These are phyloP conservation scores for Fusarium torulosum DNA, from an alignment of 2,329 filamentous ascomycete species.

Conservation along the genomic window DNA sequence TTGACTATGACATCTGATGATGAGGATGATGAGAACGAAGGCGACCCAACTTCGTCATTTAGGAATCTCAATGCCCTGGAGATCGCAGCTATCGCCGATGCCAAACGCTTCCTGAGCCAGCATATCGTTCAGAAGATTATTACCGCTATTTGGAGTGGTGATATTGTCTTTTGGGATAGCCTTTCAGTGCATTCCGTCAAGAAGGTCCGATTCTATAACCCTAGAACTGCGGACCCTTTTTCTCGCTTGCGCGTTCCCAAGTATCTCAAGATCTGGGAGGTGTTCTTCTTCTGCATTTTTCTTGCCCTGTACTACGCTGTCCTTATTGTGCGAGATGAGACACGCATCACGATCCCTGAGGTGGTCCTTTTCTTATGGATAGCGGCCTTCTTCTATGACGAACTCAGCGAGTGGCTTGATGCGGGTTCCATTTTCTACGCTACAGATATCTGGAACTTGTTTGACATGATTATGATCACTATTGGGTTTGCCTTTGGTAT, in stretches of 20 bases:
- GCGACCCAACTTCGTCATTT: conserved; percentile 78
- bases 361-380: conserved; percentile 86
- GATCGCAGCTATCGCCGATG: conserved; percentile 83
- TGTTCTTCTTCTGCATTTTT: conserved; percentile 82
- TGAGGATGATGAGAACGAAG: conserved; percentile 59
- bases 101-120: conserved; percentile 88
- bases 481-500: conserved; percentile 79
- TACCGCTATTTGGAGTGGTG: conserved; percentile 86
- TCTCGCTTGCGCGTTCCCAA: conserved; percentile 82
- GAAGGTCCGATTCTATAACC: conserved; percentile 81
- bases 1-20: conserved; percentile 59
- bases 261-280: conserved; percentile 87
- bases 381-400: conserved; percentile 87
- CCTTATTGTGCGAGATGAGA: conserved; percentile 77
- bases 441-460: conserved; percentile 84
- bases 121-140: conserved; percentile 85
- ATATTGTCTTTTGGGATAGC: conserved; percentile 88
- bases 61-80: conserved; percentile 86
- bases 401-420: conserved; percentile 85
- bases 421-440: conserved; percentile 89
- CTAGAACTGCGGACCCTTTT: conserved; percentile 75
- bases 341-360: conserved; percentile 76
- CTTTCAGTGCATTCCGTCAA: conserved; percentile 81
- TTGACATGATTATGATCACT: conserved; percentile 79
- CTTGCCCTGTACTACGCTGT: conserved; percentile 88